A percentile compares a stretch with the other conserved stretches of the same genome.
phyloP scores from a whole-genome alignment of 169 alveolate species.

The Cryptosporidium sp. region DNA sequence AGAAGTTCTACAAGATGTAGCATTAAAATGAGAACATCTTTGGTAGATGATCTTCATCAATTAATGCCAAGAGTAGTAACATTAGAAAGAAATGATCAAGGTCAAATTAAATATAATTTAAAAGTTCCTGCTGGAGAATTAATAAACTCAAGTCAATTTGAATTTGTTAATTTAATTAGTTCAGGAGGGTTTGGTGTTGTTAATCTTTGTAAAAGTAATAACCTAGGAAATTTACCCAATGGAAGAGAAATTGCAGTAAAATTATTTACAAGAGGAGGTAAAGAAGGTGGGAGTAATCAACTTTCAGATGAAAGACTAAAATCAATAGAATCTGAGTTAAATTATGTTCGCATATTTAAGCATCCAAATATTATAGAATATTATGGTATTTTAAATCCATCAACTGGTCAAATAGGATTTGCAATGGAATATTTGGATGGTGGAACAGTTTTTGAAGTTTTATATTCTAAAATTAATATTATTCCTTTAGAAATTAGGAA shows the following conservation, averaged over 20 bases:
- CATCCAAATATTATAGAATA: conserved; percentile 64
- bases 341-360: conserved; percentile 43
- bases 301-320: conserved; percentile 57
- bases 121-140: conserved; percentile 47
- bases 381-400: conserved; percentile 69
- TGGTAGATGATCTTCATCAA: conserved; percentile 25
- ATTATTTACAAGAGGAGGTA: conserved; percentile 37
- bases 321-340: conserved; percentile 64
- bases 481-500: conserved; percentile 79
- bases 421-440: conserved; percentile 83
- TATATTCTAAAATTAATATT: conserved; percentile 76
- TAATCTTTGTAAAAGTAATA: conserved; percentile 30
- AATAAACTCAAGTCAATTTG: conserved; percentile 30
- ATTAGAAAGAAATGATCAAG: conserved; percentile 51
- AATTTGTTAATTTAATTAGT: conserved; percentile 32
- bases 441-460: conserved; percentile 83
- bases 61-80: conserved; percentile 57
- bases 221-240: conserved; percentile 18
- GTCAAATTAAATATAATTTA: conserved; percentile 27
- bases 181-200: conserved; percentile 71
- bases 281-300: conserved; percentile 7
- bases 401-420: conserved; percentile 79
- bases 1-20: conserved; percentile 18
- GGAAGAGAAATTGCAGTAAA: conserved; percentile 68
- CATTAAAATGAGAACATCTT: conserved; percentile 48